These are phyloP conservation scores for Boletus reticulatus DNA, from an alignment of 768 basidiomycete genomes.

Conservation along the genomic window DNA sequence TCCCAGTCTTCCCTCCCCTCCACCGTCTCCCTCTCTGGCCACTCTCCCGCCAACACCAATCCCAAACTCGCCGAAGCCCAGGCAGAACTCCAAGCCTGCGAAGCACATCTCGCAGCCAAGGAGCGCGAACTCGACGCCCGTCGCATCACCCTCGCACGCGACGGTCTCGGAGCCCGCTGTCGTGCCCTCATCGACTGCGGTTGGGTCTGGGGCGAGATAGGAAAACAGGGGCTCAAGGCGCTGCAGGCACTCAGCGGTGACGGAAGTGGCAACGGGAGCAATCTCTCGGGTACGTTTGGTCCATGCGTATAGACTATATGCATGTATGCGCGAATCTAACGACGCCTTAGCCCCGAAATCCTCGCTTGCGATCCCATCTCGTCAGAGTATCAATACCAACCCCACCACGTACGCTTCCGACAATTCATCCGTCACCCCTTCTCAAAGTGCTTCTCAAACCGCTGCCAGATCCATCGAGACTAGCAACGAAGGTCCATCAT, in stretches of 20 bases:
- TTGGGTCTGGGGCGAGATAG: constrained; percentile 64
- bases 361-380: constrained; percentile 1
- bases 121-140: constrained; percentile 59
- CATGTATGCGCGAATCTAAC: neutral
- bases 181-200: constrained; percentile 69
- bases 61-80: constrained; percentile 65
- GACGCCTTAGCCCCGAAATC: neutral
- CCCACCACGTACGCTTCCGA: constrained; percentile 43
- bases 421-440: constrained; percentile 68
- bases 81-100: constrained; percentile 79
- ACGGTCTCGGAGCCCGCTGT: constrained; percentile 62
- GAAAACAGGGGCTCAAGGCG: constrained; percentile 52
- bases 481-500: constrained; percentile 11
- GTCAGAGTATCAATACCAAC: neutral
- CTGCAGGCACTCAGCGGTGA: constrained; percentile 17
- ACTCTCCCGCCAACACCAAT: constrained; percentile 17
- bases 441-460: constrained; percentile 69
- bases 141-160: constrained; percentile 53
- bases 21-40: constrained; percentile 21
- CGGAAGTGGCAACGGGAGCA: neutral
- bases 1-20: constrained; percentile 44
- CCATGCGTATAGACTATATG: too few species aligned
- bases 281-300: constrained; percentile 1
- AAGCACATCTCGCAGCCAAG: constrained; percentile 66
- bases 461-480: constrained; percentile 18